These are phyloP conservation scores for Ustilago lituana DNA, from an alignment of 1,284 basidiomycete genomes.

Conservation along the genomic window DNA sequence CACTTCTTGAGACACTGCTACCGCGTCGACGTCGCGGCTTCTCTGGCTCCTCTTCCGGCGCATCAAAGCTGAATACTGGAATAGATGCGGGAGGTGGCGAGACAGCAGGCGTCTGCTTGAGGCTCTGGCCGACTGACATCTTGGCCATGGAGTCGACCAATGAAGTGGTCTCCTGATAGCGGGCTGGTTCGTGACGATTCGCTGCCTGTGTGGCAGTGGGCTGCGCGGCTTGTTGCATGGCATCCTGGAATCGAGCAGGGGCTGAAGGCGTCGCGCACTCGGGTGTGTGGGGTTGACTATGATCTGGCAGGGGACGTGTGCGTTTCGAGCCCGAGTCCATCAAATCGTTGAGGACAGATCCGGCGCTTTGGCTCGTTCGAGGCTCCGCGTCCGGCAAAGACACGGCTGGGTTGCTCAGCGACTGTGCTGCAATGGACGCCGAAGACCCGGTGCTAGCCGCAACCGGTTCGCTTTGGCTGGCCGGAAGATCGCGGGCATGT, in stretches of 20 bases:
- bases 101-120: background rate
- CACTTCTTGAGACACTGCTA: slow-evolving; percentile 43
- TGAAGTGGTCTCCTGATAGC: slow-evolving; percentile 16
- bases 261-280: slow-evolving; percentile 8
- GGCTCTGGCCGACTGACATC: slow-evolving; percentile 14
- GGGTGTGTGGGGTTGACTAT: background rate
- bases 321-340: slow-evolving; percentile 5
- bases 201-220: too few species aligned
- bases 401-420: background rate
- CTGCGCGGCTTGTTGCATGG: slow-evolving; percentile 3
- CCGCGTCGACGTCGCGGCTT: slow-evolving; percentile 46
- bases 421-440: background rate
- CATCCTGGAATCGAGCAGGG: slow-evolving; percentile 25
- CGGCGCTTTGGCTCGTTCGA: slow-evolving; percentile 32
- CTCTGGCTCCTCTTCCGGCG: slow-evolving; percentile 34
- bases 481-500: slow-evolving; percentile 13
- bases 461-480: slow-evolving; percentile 43
- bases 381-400: background rate
- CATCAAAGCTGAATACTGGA: slow-evolving; percentile 30
- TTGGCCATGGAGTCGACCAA: slow-evolving; percentile 27
- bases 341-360: slow-evolving; percentile 8
- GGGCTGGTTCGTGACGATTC: slow-evolving; percentile 23
- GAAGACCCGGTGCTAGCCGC: slow-evolving; percentile 7
- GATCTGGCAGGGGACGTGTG: background rate
- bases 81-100: background rate